These are phyloP conservation scores for Gentiana macrophylla DNA, from an alignment of 257 asterid species.

Conservation along the genomic window DNA sequence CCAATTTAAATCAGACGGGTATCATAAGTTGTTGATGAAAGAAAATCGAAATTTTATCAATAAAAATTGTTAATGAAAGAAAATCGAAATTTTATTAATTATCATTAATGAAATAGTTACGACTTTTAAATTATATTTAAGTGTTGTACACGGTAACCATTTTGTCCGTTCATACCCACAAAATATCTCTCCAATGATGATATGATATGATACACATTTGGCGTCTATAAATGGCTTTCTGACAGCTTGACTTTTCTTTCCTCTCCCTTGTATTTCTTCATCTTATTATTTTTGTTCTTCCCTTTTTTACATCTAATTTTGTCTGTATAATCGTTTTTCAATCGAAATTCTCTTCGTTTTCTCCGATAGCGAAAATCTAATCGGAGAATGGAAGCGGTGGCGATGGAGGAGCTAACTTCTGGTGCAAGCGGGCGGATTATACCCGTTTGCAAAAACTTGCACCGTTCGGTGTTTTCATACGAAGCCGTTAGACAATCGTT, in stretches of 20 bases:
- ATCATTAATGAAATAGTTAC: no score
- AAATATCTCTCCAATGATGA: no score
- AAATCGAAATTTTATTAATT: no score
- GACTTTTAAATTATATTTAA: no score
- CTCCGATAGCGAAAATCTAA: neutral
- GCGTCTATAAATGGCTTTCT: no score
- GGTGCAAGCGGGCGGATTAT: slow-evolving; percentile 98
- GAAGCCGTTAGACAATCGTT: slow-evolving; percentile 30
- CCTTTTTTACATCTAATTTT: neutral
- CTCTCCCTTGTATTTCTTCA: neutral
- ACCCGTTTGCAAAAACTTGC: slow-evolving; percentile 66
- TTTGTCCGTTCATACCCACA: no score
- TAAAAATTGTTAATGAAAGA: no score
- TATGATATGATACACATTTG: no score
- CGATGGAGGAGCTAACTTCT: slow-evolving; percentile 88
- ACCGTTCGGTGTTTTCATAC: slow-evolving; percentile 49
- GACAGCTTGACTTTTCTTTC: neutral
- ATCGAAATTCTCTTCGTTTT: neutral
- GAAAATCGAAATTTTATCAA: no score
- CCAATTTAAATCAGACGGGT: no score
- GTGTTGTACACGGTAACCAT: no score
- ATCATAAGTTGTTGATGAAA: no score
- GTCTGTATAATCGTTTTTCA: neutral
- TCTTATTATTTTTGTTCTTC: neutral
- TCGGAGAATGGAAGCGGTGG: slow-evolving; percentile 43